These are phyloP conservation scores for Platanus orientalis DNA, from an alignment of 164 flowering plant species.

Conservation along the genomic window DNA sequence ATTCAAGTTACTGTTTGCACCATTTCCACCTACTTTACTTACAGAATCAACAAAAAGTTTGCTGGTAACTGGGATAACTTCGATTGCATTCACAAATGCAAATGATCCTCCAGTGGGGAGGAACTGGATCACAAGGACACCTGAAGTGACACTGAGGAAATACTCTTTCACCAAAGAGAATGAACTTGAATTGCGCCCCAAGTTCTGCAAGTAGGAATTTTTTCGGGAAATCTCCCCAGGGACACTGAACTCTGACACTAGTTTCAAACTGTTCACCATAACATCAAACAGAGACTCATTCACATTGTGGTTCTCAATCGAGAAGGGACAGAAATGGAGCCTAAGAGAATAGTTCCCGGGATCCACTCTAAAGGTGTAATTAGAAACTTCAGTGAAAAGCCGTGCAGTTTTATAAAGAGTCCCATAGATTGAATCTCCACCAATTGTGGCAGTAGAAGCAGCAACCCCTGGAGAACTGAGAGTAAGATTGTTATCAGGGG, in stretches of 20 bases:
- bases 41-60: conserved; percentile 36
- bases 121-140: conserved; percentile 38
- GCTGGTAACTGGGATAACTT: conserved; percentile 40
- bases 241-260: conserved; percentile 45
- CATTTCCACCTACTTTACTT: conserved; percentile 46
- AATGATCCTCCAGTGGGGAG: conserved; percentile 43
- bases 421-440: conserved; percentile 26
- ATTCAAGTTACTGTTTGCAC: conserved; percentile 27
- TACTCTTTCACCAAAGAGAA: conserved; percentile 54
- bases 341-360: conserved; percentile 48
- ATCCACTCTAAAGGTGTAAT: conserved; percentile 41
- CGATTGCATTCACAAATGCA: conserved; percentile 68
- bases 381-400: conserved; percentile 35
- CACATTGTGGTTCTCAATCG: conserved; percentile 29
- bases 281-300: conserved; percentile 50
- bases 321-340: conserved; percentile 63
- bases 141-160: conserved; percentile 25
- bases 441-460: conserved; percentile 25
- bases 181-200: conserved; percentile 32
- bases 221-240: conserved; percentile 41
- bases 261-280: conserved; percentile 45
- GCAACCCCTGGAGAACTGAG: conserved; percentile 40
- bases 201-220: conserved; percentile 27
- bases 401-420: conserved; percentile 49
- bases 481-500: conserved; percentile 34